A percentile compares a stretch with the other conserved stretches of the same genome.
Conservation (phyloP, 352 stramenopile species). For the Phytophthora podocarpi region DNA sequence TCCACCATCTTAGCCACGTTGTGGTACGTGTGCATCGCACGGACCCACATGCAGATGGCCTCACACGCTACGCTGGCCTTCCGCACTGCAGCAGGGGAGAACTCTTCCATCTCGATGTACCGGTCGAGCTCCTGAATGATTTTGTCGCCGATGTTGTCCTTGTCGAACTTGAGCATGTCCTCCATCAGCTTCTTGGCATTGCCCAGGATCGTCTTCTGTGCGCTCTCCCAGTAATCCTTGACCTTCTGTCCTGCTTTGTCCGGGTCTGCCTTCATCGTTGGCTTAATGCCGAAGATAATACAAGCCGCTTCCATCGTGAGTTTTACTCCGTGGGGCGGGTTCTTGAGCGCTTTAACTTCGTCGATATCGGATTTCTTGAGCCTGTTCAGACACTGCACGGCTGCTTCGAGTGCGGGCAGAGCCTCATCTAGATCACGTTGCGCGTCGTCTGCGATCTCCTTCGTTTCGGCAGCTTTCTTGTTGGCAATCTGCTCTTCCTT, state of each 20-base stretch:
- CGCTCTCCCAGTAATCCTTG: conserved; percentile 91
- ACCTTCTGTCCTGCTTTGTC: conserved; percentile 92
- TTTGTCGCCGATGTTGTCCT: conserved; percentile 89
- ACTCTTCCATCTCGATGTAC: conserved; percentile 92
- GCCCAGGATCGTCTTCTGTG: conserved; percentile 84
- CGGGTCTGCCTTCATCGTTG: conserved; percentile 83
- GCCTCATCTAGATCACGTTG: conserved; percentile 94
- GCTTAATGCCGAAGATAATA: conserved; percentile 96
- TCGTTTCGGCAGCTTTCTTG: conserved; percentile 92
- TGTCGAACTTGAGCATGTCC: conserved; percentile 91
- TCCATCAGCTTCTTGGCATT: conserved; percentile 92
- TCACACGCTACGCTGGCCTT: conserved; percentile 92
- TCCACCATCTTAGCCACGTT: conserved; percentile 93
- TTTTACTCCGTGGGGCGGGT: conserved; percentile 83
- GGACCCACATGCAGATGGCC: conserved; percentile 94
- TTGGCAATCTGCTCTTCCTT: conserved; percentile 92
- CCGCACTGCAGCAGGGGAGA: conserved; percentile 86
- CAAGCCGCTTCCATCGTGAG: conserved; percentile 93
- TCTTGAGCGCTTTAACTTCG: conserved; percentile 91
- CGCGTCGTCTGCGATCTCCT: conserved; percentile 92
- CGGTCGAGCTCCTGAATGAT: conserved; percentile 88
- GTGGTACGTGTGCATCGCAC: conserved; percentile 94
- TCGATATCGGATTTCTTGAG: conserved; percentile 96
- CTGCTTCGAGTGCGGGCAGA: conserved; percentile 90
- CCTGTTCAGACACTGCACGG: conserved; percentile 91